Conservation (phyloP, 139 green algal genomes). For the Mychonastes homosphaera region DNA sequence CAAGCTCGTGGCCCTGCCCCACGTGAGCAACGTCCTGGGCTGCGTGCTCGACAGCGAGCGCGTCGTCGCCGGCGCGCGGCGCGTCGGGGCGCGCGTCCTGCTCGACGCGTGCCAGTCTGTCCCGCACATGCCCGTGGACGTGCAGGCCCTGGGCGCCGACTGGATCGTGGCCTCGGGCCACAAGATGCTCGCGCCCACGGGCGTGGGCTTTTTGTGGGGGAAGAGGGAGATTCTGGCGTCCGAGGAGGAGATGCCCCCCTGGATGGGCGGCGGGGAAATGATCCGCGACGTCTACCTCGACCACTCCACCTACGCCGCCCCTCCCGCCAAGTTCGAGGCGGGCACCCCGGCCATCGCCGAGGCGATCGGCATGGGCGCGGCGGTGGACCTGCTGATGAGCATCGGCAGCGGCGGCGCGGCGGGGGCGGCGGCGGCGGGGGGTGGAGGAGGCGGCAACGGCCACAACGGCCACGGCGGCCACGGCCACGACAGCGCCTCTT, state of each 20-base stretch:
- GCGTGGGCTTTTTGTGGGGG: constrained; percentile 97
- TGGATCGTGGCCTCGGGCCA: constrained; percentile 90
- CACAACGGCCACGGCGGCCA: too few relatives aligned
- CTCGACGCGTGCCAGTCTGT: constrained; percentile 95
- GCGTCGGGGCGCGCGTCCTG: constrained; percentile 73
- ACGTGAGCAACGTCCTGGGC: constrained; percentile 93
- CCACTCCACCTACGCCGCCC: constrained; percentile 81
- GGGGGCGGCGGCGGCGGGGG: constrained; percentile 47
- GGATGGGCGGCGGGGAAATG: constrained; percentile 97
- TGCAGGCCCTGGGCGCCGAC: constrained; percentile 77
- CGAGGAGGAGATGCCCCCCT: constrained; percentile 87
- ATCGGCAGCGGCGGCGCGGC: constrained; percentile 25
- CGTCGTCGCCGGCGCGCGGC: constrained; percentile 16
- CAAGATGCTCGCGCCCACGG: constrained; percentile 95
- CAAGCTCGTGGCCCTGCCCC: constrained; percentile 80
- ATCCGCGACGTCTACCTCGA: constrained; percentile 90
- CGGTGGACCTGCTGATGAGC: constrained; percentile 49
- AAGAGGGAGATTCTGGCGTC: constrained; percentile 13
- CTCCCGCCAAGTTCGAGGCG: constrained; percentile 89
- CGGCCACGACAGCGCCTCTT: too few relatives aligned
- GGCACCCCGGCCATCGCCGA: constrained; percentile 93
- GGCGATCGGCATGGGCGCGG: constrained; percentile 48
- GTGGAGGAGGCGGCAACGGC: too few relatives aligned
- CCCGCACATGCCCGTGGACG: constrained; percentile 90
- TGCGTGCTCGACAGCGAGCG: constrained; percentile 46